These are phyloP conservation scores for Rheum nobile DNA, from an alignment of 148 eudicot genomes.

Conservation along the genomic window DNA sequence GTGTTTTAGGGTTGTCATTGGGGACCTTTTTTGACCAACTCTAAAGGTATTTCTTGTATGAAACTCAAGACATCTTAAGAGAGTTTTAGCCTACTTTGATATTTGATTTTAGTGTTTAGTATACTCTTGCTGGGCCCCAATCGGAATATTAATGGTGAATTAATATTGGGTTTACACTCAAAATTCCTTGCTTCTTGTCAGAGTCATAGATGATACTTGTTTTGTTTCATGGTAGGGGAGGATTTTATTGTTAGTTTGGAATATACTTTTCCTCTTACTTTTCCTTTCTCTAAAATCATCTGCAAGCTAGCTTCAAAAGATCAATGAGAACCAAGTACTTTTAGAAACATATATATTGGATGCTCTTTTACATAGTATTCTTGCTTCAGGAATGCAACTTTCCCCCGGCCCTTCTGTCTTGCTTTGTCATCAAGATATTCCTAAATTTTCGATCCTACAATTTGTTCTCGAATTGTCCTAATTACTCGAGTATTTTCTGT, in stretches of 20 bases:
- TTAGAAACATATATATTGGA: neutral
- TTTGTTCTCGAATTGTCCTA: neutral
- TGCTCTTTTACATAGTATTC: neutral
- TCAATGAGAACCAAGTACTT: neutral
- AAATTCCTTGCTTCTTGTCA: constrained; percentile 1
- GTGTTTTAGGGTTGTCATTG: constrained; percentile 5
- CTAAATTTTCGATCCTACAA: neutral
- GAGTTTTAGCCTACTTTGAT: neutral
- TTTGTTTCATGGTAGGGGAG: neutral
- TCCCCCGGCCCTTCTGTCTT: neutral
- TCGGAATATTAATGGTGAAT: neutral
- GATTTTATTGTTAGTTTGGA: neutral
- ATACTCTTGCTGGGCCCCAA: neutral
- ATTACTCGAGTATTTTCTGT: neutral
- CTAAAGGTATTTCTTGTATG: constrained; percentile 8
- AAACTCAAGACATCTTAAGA: constrained; percentile 7
- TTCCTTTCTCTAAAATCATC: neutral
- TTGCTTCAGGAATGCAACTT: neutral
- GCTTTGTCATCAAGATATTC: neutral
- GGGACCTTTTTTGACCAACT: neutral
- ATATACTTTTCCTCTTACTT: neutral
- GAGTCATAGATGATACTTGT: neutral
- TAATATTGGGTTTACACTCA: neutral
- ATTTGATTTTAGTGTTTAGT: neutral
- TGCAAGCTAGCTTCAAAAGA: neutral